A percentile compares a stretch with the other conserved stretches of the same genome.
These are phyloP conservation scores for Kwoniella mangroviensis DNA, from an alignment of 768 basidiomycete genomes.

Conservation along the genomic window DNA sequence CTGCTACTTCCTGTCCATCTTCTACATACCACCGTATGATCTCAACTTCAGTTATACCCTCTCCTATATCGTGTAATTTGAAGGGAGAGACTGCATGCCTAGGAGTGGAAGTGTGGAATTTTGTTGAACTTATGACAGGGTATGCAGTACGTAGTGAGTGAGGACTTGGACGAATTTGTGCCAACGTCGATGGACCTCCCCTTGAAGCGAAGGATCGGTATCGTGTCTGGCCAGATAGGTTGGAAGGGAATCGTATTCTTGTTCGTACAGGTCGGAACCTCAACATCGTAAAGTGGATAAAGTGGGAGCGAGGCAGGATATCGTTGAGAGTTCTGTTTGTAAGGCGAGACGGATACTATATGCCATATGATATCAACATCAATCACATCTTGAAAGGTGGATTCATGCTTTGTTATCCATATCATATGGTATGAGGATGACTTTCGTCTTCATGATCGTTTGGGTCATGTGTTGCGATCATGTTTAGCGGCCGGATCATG, in stretches of 20 bases:
- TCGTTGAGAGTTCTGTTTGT: too few relatives aligned
- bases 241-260: too few relatives aligned
- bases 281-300: too few relatives aligned
- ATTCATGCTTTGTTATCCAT: neutral
- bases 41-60: conserved; percentile 54
- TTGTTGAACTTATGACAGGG: neutral
- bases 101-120: conserved; percentile 10
- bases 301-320: too few relatives aligned
- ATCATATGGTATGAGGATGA: neutral
- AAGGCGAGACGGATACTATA: too few relatives aligned
- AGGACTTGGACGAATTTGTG: neutral
- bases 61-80: conserved; percentile 54
- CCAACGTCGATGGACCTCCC: too few relatives aligned
- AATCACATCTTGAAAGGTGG: neutral
- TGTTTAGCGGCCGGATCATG: conserved; percentile 15
- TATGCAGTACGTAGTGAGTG: neutral
- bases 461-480: neutral
- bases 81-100: conserved; percentile 33
- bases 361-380: too few relatives aligned
- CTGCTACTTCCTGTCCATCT: conserved; percentile 42
- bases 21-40: conserved; percentile 48
- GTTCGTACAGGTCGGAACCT: too few relatives aligned
- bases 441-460: too few relatives aligned
- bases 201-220: neutral
- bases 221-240: neutral